These are phyloP conservation scores for Suillus lakei DNA, from an alignment of 768 basidiomycete genomes.

Conservation along the genomic window DNA sequence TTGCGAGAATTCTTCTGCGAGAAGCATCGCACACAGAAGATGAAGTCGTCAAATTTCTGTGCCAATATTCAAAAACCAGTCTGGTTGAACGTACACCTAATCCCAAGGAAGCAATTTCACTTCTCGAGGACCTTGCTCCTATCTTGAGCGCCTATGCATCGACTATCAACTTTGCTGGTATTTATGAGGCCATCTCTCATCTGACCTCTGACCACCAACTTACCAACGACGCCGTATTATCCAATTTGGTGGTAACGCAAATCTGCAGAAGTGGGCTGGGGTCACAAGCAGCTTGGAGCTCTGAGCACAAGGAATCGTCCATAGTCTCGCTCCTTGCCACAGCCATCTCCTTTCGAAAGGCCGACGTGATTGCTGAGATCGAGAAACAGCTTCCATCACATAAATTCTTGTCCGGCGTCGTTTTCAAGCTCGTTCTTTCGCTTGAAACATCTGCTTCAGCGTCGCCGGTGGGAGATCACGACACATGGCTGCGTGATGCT, in stretches of 20 bases:
- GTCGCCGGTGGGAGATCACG: constrained; percentile 44
- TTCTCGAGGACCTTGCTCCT: constrained; percentile 61
- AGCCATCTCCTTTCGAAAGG: constrained; percentile 52
- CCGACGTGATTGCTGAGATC: constrained; percentile 58
- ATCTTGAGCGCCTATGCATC: constrained; percentile 55
- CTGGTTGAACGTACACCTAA: constrained; percentile 50
- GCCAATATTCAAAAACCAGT: constrained; percentile 52
- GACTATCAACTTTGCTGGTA: constrained; percentile 59
- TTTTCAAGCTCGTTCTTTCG: constrained; percentile 62
- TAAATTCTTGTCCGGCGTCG: constrained; percentile 63
- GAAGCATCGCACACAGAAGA: constrained; percentile 48
- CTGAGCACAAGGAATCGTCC: constrained; percentile 13
- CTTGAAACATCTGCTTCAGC: constrained; percentile 56
- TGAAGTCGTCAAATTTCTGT: constrained; percentile 55
- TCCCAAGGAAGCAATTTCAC: constrained; percentile 52
- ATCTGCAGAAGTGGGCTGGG: constrained; percentile 51
- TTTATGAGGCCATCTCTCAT: constrained; percentile 55
- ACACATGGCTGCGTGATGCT: constrained; percentile 50
- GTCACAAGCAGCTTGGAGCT: constrained; percentile 43
- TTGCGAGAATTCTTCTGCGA: constrained; percentile 59
- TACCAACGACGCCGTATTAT: constrained; percentile 56
- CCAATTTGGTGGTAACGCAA: constrained; percentile 48
- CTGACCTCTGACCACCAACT: constrained; percentile 52
- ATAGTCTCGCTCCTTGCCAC: constrained; percentile 48
- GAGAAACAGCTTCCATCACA: constrained; percentile 60